Evolutionary conservation across 495 filamentous ascomycete species (phyloP).

Genomic region (Tuber calosporum): DNA sequence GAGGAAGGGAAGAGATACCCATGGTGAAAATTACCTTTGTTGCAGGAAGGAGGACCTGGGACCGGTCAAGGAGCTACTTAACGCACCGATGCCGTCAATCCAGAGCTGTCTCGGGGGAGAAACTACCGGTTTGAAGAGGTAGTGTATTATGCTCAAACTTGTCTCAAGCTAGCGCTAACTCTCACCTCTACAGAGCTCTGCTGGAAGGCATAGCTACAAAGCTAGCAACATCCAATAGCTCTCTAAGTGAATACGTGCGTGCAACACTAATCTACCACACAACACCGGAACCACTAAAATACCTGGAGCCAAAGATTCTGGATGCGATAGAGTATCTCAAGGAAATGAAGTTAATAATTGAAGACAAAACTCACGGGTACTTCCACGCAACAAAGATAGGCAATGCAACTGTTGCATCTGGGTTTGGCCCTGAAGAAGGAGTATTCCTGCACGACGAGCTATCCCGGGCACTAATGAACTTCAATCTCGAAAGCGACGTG

Average conservation of each 20-base stretch:
- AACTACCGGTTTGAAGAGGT: conserved; percentile 62
- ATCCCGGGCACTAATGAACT: conserved; percentile 59
- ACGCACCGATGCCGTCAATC: conserved; percentile 64
- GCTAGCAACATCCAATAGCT: conserved; percentile 60
- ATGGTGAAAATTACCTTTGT: conserved; percentile 74
- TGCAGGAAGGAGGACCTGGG: conserved; percentile 64
- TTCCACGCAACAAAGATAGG: conserved; percentile 62
- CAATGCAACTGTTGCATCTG: conserved; percentile 64
- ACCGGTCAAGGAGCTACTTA: conserved; percentile 61
- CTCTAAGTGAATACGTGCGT: conserved; percentile 63
- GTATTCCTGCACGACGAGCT: conserved; percentile 67
- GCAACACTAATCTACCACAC: conserved; percentile 60
- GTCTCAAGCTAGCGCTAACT: conserved; percentile 16
- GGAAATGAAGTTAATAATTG: conserved; percentile 52
- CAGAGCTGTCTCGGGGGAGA: conserved; percentile 64
- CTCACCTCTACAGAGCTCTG: conserved; percentile 50
- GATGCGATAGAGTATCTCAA: conserved; percentile 52
- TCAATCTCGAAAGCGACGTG: conserved; percentile 81
- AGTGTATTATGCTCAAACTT: conserved; percentile 11
- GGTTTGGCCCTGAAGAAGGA: conserved; percentile 68
- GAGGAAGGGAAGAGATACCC: conserved; percentile 72
- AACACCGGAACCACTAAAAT: conserved; percentile 41
- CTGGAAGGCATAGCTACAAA: conserved; percentile 67
- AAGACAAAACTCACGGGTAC: conserved; percentile 45
- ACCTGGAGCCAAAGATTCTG: conserved; percentile 51